Evolutionary conservation across 176 grass and related monocot genomes (phyloP), one percentile per base, ranked within the genome.

Genomic region (Eragrostis curvula): DNA sequence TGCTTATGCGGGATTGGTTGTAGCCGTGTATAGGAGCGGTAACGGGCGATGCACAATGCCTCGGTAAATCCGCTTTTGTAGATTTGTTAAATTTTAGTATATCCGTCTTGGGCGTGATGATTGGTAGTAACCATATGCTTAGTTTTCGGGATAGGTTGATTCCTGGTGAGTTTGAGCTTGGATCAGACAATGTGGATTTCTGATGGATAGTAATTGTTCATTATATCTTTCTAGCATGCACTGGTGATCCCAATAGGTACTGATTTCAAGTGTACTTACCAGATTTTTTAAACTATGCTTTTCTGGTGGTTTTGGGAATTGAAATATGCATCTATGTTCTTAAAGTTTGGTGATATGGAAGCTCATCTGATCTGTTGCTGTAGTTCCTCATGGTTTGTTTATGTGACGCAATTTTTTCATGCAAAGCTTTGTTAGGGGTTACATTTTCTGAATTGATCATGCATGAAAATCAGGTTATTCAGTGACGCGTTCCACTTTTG

Each of bases 1-100:
- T 41, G 30, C 32, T 40, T 75, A 9, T 59, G 25, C 52, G 52
- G 73, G 53, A 25, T 75, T 59, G 52, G 52, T 75, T 30, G 72
- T 42, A 42, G 72, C 14, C 30, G 3, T 52, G 73, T 39, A 46
- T 70, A 36, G 32, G 32, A 23, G n/a, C 21, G 44, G 11, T 5
- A 46, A 14, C 3, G 5, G 49, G 16, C 20, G 16, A 36, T 36
- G 32, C 32, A 2, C 32, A 36, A 36, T 36, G 32, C 32, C 32
- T 36, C 32, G 32, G 16, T 53, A 27, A 66, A 70, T 60, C 50
- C 11, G 30, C n/a, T 7, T 0, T 18, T 48, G 0, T n/a, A n/a
- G 64, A 6, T 81, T 25, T 25, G 45, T 18, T 53, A 2, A 69
- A 9, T 67, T 66, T 73, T 25, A 40, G 4, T 65, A 46, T 40